These are phyloP conservation scores for Ogataea nonfermentans DNA, from an alignment of 805 yeast genomes.

Conservation along the genomic window DNA sequence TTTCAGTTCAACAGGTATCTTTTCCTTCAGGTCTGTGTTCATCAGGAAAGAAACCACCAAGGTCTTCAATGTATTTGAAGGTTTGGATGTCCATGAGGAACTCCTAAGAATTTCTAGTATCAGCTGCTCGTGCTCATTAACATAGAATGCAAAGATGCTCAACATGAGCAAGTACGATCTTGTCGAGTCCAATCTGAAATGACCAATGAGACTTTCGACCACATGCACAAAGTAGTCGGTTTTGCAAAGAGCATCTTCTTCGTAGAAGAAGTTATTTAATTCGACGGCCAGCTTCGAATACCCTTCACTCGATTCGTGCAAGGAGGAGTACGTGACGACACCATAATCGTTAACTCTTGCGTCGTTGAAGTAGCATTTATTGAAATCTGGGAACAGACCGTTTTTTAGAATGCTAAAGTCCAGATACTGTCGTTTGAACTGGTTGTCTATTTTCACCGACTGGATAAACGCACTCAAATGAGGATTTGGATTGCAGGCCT, in stretches of 20 bases:
- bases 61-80: slow-evolving; percentile 22
- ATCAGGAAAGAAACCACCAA: slow-evolving; percentile 29
- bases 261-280: slow-evolving; percentile 40
- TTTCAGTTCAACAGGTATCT: slow-evolving; percentile 22
- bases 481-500: slow-evolving; percentile 24
- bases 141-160: slow-evolving; percentile 46
- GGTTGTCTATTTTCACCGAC: slow-evolving; percentile 26
- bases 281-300: slow-evolving; percentile 61
- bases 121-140: slow-evolving; percentile 45
- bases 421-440: slow-evolving; percentile 29
- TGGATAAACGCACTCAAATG: slow-evolving; percentile 25
- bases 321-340: slow-evolving; percentile 47
- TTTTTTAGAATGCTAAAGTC: slow-evolving; percentile 27
- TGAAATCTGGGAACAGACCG: slow-evolving; percentile 32
- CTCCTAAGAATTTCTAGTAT: slow-evolving; percentile 47
- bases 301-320: slow-evolving; percentile 78
- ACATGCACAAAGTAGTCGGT: slow-evolving; percentile 45
- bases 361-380: slow-evolving; percentile 29
- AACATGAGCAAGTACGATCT: slow-evolving; percentile 64
- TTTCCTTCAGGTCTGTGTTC: slow-evolving; percentile 40
- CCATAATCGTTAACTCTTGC: slow-evolving; percentile 32
- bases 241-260: slow-evolving; percentile 41
- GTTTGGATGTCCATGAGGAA: slow-evolving; percentile 46
- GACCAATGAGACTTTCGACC: slow-evolving; percentile 63
- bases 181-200: slow-evolving; percentile 70